Conservation (phyloP, 768 basidiomycete species). For the Leucogyrophana mollusca region DNA sequence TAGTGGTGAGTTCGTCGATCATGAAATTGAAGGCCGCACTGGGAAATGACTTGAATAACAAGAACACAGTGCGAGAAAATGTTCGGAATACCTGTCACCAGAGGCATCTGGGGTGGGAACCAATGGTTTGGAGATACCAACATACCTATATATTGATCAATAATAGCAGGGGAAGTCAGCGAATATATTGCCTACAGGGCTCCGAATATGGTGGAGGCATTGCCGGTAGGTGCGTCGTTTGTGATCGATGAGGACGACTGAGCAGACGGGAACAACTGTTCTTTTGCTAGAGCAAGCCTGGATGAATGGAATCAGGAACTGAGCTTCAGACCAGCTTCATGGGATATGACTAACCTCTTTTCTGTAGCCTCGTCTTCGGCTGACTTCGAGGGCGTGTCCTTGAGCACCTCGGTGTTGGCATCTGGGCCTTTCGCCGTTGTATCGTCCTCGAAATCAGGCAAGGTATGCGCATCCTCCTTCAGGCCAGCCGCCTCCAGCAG, state of each 20-base stretch:
- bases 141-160: too few relatives aligned
- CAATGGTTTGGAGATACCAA: neutral
- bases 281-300: constrained; percentile 43
- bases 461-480: constrained; percentile 34
- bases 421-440: constrained; percentile 11
- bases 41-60: constrained; percentile 16
- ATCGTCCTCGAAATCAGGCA: constrained; percentile 63
- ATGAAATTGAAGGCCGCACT: constrained; percentile 45
- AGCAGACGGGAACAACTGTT: constrained; percentile 46
- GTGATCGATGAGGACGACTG: constrained; percentile 19
- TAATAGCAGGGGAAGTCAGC: too few relatives aligned
- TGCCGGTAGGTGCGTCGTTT: constrained; percentile 33
- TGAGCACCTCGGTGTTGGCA: constrained; percentile 2
- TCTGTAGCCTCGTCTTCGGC: constrained; percentile 21
- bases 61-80: constrained; percentile 3
- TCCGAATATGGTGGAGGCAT: constrained; percentile 63
- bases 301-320: constrained; percentile 6
- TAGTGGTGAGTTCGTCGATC: constrained; percentile 46
- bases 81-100: neutral
- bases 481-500: constrained; percentile 52
- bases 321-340: neutral
- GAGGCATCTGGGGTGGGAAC: constrained; percentile 2
- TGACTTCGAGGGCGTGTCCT: constrained; percentile 1
- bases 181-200: too few relatives aligned
- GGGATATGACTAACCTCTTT: constrained; percentile 17